Evolutionary conservation across 1,284 basidiomycete genomes (phyloP), one percentile per base, ranked within the genome.

Genomic region (Ganoderma resinaceum): DNA sequence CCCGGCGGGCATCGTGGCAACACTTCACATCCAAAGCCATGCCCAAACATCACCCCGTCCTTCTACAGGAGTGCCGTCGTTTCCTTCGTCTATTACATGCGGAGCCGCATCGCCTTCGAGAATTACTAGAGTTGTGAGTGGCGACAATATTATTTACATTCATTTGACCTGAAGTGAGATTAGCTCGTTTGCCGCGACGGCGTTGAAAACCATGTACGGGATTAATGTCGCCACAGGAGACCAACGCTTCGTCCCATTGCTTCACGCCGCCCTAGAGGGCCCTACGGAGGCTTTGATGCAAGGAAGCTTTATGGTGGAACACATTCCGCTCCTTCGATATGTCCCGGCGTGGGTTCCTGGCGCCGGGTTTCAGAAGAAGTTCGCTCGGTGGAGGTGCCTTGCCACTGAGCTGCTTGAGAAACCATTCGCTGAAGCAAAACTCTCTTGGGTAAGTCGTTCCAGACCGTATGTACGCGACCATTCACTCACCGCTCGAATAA

Each of bases 171-270:
- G 7, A 18, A 4, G n/a, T 61, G 6, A 20, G 26, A 3, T 20
- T 46, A 68, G 67, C 29, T 65, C 67, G 12, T 68, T 68, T 29
- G 68, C 63, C 2, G 68, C 68, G 5, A 42, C 57, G 6, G 60
- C 61, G 23, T 20, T 69, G 61, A 64, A 69, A 37, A 59, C 52
- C 38, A 65, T 66, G 65, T 69, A 69, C 29, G 68, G 65, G n/a
- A 63, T 69, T 26, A 62, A 66, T 43, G 68, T 75, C 23, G 71
- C 73, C 18, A 61, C 65, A 3, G 66, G 73, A 9, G 78, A 81
- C 7, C 40, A 37, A 7, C 49, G 29, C 33, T 64, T 61, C 62
- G 38, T 64, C 4, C 62, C 66, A 18, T 18, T 67, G 43, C 62
- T 67, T 20, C 66, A 64, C 16, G 55, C 20, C 11, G 66, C 66